Conservation (phyloP, 2,329 filamentous ascomycete genomes). For the Alternaria conjuncta region DNA sequence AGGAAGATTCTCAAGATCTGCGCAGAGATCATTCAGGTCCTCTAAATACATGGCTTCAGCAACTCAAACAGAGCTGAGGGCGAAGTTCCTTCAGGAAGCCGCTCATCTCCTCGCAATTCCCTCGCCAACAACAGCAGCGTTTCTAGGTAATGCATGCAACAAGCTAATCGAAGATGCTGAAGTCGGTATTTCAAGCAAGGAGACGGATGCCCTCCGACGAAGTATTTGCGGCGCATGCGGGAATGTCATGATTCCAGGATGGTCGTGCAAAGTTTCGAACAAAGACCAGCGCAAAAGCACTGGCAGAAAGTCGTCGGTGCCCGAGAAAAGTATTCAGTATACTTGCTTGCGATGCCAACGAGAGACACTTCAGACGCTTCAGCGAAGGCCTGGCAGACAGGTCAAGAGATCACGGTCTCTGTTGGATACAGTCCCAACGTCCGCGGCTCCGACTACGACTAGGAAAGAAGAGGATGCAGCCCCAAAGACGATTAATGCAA, state of each 20-base stretch:
- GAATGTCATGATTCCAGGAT: slow-evolving; percentile 45
- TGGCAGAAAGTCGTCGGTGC: slow-evolving; percentile 11
- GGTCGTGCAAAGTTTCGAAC: slow-evolving; percentile 37
- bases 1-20: slow-evolving; percentile 16
- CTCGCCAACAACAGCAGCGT: slow-evolving; percentile 44
- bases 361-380: slow-evolving; percentile 35
- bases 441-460: neutral
- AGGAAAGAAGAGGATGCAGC: slow-evolving; percentile 21
- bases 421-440: slow-evolving; percentile 1
- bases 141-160: slow-evolving; percentile 38
- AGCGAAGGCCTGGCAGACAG: slow-evolving; percentile 25
- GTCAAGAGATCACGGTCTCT: slow-evolving; percentile 16
- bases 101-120: slow-evolving; percentile 38
- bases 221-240: slow-evolving; percentile 49
- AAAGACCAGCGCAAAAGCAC: slow-evolving; percentile 6
- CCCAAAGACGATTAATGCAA: slow-evolving; percentile 49
- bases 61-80: slow-evolving; percentile 27
- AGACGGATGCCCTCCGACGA: slow-evolving; percentile 38
- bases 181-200: slow-evolving; percentile 32
- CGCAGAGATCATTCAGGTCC: slow-evolving; percentile 8
- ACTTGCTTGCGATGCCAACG: slow-evolving; percentile 42
- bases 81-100: slow-evolving; percentile 44
- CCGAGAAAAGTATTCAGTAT: slow-evolving; percentile 32
- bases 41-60: slow-evolving; percentile 25
- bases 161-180: slow-evolving; percentile 38